These are phyloP conservation scores for Dryas drummondii DNA, from an alignment of 306 rosid genomes.

Conservation along the genomic window DNA sequence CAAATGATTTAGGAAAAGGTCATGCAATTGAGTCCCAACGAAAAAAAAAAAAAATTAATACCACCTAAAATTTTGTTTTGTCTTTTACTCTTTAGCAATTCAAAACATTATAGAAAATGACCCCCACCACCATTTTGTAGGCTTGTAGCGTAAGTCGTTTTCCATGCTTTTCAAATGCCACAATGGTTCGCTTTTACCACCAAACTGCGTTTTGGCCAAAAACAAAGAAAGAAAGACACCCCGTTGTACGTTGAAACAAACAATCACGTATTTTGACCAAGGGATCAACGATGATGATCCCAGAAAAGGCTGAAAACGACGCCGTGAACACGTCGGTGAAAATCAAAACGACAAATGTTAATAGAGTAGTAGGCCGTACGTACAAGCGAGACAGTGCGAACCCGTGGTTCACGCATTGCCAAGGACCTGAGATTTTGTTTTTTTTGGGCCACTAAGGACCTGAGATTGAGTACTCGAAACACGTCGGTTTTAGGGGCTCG, in stretches of 20 bases:
- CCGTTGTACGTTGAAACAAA: too few relatives aligned
- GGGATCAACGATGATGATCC: too few relatives aligned
- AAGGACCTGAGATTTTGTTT: neutral
- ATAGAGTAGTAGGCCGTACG: neutral
- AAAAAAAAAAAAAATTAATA: too few relatives aligned
- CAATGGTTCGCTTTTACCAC: neutral
- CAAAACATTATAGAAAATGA: neutral
- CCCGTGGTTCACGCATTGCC: slow-evolving; percentile 1
- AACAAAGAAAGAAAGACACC: too few relatives aligned
- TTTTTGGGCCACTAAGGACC: too few relatives aligned
- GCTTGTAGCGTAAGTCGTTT: neutral
- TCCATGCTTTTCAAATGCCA: neutral
- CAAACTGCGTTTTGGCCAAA: too few relatives aligned
- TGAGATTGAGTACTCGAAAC: neutral
- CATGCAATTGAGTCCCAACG: too few relatives aligned
- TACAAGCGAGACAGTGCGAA: neutral
- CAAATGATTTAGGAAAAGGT: too few relatives aligned
- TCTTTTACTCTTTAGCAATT: too few relatives aligned
- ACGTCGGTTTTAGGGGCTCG: slow-evolving; percentile 3
- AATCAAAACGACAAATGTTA: neutral
- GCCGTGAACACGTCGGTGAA: neutral
- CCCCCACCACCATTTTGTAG: neutral
- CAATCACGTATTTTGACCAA: too few relatives aligned
- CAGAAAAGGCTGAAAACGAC: neutral
- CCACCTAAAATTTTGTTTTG: too few relatives aligned